Base-by-base conservation (phyloP, 495 filamentous ascomycete genomes). In the Penicillium taxi region DNA sequence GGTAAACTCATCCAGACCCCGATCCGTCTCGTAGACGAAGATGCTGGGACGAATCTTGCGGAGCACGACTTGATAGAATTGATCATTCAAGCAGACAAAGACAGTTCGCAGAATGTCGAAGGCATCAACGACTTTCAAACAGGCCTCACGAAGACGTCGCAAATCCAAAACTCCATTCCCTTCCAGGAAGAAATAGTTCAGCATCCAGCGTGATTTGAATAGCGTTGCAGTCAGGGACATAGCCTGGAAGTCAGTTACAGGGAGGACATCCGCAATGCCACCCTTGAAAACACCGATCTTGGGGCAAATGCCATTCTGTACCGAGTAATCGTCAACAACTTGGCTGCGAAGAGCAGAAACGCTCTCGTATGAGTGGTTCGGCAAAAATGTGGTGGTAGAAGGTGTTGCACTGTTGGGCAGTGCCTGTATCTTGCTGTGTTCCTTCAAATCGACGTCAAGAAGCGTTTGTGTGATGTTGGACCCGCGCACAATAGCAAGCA, bases 81-180 rank as follows among this genome's bases (percentile, higher is more conserved):
- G 52, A 9, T 61, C 64, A n/a, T 63, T 64, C 48, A 63, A 60
- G 42, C 70, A 66, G 4, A 85, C 66, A 45, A 84, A 85, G 5
- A 86, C 76, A 0, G 81, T 84, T 5, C 81, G 74, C 2, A 87
- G 60, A 16, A 85, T 79, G 32, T 84, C 80, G 48, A 78, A 81
- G 2, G 66, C 63, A 12, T 70, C 59, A 19, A 71, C 59, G 5
- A 68, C 59, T 30, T 59, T 63, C 32, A 63, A 41, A 28, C 63
- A 62, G 22, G 66, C 70, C 28, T 61, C 61, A 23, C 67, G 61
- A 2, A 80, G 55, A 6, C 61, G 60, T 12, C 45, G 44, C 1
- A 76, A 30, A 30, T 80, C 68, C 9, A 78, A 22, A 0, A 54
- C 38, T 0, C 70, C 69, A 5, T 56, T 55, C 5, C 70, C 65